Evolutionary conservation across 805 yeast genomes (phyloP), one percentile per base, ranked within the genome.

Genomic region (Komagataella phaffii): DNA sequence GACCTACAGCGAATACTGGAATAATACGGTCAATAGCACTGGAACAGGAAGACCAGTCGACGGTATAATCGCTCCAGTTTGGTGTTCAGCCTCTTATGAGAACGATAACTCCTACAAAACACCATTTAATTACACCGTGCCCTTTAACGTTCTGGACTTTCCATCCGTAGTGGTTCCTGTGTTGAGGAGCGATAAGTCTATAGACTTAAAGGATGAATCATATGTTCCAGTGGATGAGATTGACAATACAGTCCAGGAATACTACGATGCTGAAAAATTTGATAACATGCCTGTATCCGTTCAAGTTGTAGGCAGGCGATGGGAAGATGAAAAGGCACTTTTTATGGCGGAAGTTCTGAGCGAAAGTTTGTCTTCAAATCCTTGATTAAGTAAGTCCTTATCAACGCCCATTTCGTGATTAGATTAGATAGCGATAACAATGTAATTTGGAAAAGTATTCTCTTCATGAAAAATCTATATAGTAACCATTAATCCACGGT

Each of bases 271-370:
- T 6, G 75, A 72, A 51, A 64, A 69, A 47, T 66, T 63, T 51
- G 67, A 71, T 53, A 78, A 77, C 3, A 78, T 77, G 58, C 83
- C 85, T 0, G 78, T 81, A 3, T 69, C 74, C 3, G 55, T 80
- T 6, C 88, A 82, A 59, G 55, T 82, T 21, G 72, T 79, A 17
- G 74, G 81, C 23, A 69, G 74, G 52, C 68, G 80, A 53, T 75
- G 73, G 52, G 75, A 80, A 54, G 88, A 82, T 58, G 88, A 82
- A 58, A 75, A 76, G 58, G 73, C 74, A 3, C 60, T 79, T 30
- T 70, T 64, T 5, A 58, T 74, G 54, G 64, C 68, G 50, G 60
- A 63, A 51, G 55, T 57, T n/a, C 57, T 63, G 14, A 44, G 46
- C 17, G 45, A 49, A 49, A 53, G 62, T 57, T 23, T 68, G n/a